Conservation (phyloP, 352 stramenopile species). For the Phytophthora capsici region DNA sequence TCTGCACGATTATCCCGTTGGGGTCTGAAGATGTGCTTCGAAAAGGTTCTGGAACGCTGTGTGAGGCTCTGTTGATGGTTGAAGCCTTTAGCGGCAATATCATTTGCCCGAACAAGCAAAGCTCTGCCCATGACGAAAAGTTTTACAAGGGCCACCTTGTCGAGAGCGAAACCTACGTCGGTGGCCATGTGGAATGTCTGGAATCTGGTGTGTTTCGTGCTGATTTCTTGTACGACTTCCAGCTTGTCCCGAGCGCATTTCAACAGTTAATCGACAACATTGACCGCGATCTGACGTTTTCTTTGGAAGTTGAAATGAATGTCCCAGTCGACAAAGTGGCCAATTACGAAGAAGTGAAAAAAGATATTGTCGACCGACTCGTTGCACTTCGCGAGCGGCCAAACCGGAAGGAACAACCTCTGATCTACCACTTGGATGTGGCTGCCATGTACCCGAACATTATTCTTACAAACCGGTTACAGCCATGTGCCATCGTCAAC, state of each 20-base stretch:
- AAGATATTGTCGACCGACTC: conserved; percentile 94
- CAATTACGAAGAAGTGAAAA: conserved; percentile 88
- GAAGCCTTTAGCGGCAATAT: conserved; percentile 96
- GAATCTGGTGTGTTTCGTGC: conserved; percentile 98
- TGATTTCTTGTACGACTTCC: conserved; percentile 98
- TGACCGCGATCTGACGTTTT: conserved; percentile 97
- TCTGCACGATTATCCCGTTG: conserved; percentile 99
- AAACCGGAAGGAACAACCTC: conserved; percentile 89
- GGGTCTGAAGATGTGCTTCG: conserved; percentile 98
- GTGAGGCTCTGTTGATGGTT: conserved; percentile 99
- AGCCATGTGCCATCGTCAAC: conserved; percentile 97
- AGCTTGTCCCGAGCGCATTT: conserved; percentile 94
- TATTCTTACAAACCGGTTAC: conserved; percentile 99
- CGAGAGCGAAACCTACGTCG: conserved; percentile 99
- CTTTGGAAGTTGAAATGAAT: conserved; percentile 94
- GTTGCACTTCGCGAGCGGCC: conserved; percentile 94
- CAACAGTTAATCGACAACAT: conserved; percentile 97
- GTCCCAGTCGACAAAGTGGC: conserved; percentile 90
- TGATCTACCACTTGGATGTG: conserved; percentile 99
- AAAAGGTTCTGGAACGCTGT: conserved; percentile 96
- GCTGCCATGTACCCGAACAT: conserved; percentile 99
- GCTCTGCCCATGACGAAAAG: conserved; percentile 69
- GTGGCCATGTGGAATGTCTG: conserved; percentile 99
- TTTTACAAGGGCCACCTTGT: conserved; percentile 96
- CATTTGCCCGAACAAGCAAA: conserved; percentile 99